phyloP scores from a whole-genome alignment of 2,329 filamentous ascomycete species.

The Diaporthe sp. region DNA sequence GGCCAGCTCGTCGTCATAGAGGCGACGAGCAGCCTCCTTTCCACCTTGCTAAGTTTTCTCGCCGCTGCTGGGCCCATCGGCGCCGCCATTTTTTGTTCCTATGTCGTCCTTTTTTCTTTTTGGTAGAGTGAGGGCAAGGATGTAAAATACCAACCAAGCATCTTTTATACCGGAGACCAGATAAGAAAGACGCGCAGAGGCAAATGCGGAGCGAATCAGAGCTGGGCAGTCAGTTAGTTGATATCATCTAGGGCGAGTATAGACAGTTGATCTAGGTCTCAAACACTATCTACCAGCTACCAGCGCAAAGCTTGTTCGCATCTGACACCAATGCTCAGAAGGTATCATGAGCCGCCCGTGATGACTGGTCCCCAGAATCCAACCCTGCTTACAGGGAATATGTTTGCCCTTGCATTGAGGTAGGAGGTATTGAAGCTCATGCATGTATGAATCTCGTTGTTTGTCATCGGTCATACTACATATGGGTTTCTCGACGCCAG shows the following conservation, averaged over 20 bases:
- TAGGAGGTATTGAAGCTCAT: too few species aligned
- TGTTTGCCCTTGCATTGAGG: background rate
- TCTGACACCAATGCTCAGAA: background rate
- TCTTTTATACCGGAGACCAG: too few species aligned
- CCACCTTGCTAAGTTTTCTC: background rate
- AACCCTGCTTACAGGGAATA: background rate
- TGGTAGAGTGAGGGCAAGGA: background rate
- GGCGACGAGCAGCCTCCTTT: constrained; percentile 42
- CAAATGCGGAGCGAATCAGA: background rate
- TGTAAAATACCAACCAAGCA: constrained; percentile 25
- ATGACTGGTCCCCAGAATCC: too few species aligned
- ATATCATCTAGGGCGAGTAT: background rate
- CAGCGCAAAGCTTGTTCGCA: background rate
- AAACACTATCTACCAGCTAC: background rate
- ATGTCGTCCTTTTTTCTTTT: background rate
- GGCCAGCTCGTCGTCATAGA: constrained; percentile 19
- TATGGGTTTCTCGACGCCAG: background rate
- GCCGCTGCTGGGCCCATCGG: background rate
- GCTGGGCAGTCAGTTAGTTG: background rate
- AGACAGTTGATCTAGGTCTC: background rate
- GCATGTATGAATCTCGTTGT: background rate
- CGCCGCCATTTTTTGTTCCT: background rate
- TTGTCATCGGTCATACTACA: background rate
- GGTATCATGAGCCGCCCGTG: background rate
- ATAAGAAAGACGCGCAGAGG: background rate